Percentiles rank a stretch among this genome's conserved stretches.
These are phyloP conservation scores for Chernovozyma sophiae-reginae DNA, from an alignment of 1,139 yeast species.

Conservation along the genomic window DNA sequence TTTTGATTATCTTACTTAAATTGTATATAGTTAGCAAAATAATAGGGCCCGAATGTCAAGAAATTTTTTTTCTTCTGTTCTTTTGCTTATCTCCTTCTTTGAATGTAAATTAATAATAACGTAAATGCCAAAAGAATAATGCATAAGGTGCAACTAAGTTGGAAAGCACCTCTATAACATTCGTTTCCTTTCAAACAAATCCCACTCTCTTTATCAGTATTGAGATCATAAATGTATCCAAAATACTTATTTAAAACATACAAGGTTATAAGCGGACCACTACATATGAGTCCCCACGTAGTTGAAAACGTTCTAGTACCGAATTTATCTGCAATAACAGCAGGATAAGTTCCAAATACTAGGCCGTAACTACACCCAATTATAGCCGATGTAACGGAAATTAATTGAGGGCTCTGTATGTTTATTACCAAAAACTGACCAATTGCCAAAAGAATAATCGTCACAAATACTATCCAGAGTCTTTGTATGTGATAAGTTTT, in stretches of 20 bases:
- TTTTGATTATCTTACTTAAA: neutral
- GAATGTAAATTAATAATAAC: constrained; percentile 22
- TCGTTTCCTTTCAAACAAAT: constrained; percentile 33
- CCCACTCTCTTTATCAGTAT: constrained; percentile 29
- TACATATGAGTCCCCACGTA: constrained; percentile 44
- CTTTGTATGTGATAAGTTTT: constrained; percentile 32
- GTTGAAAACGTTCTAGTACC: constrained; percentile 42
- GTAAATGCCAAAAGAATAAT: constrained; percentile 19
- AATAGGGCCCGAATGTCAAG: no score
- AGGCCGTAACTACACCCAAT: constrained; percentile 41
- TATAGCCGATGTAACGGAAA: constrained; percentile 29
- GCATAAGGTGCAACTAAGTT: constrained; percentile 25
- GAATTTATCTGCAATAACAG: constrained; percentile 42
- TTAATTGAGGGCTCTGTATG: constrained; percentile 21
- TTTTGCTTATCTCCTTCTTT: constrained; percentile 14
- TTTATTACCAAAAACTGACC: constrained; percentile 33
- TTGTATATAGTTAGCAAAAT: neutral
- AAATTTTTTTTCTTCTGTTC: neutral
- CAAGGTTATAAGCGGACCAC: constrained; percentile 36
- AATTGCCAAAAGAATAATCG: constrained; percentile 22
- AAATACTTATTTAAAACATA: constrained; percentile 37
- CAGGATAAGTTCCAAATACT: constrained; percentile 43
- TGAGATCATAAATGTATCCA: constrained; percentile 35
- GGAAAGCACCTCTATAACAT: constrained; percentile 36
- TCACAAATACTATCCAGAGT: constrained; percentile 34